Evolutionary conservation across 2,329 filamentous ascomycete genomes (phyloP).

Genomic region (Cordyceps cicadae): DNA sequence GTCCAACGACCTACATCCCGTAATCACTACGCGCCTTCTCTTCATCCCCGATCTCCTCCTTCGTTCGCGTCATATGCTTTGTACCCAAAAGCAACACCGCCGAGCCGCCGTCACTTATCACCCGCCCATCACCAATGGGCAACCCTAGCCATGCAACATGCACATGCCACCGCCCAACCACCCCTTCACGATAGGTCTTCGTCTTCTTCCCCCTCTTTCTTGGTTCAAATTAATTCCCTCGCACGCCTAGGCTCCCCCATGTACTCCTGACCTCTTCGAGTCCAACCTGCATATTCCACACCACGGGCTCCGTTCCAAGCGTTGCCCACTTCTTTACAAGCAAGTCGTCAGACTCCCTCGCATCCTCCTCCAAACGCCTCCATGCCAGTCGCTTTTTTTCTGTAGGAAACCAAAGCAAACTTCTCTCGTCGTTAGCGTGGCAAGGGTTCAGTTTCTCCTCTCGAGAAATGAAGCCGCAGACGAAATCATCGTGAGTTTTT

Average conservation of each 20-base stretch:
- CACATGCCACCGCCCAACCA: too few species aligned
- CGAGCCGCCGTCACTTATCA: background rate
- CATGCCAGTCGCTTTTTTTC: background rate
- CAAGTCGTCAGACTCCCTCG: background rate
- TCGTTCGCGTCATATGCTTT: background rate
- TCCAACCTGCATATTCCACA: background rate
- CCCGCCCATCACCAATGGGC: background rate
- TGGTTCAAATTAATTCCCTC: background rate
- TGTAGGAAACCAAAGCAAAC: too few species aligned
- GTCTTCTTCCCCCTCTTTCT: background rate
- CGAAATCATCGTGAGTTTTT: background rate
- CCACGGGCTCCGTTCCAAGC: conserved; percentile 4
- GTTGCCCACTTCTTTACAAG: background rate
- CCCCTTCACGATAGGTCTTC: too few species aligned
- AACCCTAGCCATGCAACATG: background rate
- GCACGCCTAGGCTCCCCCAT: too few species aligned
- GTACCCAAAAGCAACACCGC: background rate
- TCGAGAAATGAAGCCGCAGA: background rate
- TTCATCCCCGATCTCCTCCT: background rate
- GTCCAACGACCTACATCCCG: background rate
- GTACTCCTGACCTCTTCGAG: background rate
- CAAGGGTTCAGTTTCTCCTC: background rate
- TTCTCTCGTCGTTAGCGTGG: background rate
- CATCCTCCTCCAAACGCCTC: background rate
- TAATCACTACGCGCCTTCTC: background rate